Evolutionary conservation across 2,329 filamentous ascomycete genomes (phyloP).

Genomic region (Coniella vitis): DNA sequence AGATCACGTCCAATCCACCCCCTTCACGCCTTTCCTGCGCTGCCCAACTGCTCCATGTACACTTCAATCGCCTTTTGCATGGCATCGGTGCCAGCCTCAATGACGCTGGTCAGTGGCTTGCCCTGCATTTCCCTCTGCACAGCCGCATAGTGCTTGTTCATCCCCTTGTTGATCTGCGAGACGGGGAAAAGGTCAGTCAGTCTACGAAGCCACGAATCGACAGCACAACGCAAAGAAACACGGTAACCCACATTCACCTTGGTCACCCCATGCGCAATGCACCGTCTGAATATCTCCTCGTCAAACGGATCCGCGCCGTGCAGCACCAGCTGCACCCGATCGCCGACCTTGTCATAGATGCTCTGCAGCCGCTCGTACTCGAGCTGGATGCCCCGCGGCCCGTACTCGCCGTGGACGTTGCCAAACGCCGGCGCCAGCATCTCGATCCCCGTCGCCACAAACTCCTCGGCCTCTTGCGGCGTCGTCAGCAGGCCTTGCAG

Average conservation of each 20-base stretch:
- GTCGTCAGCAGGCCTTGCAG: constrained; percentile 52
- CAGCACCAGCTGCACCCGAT: constrained; percentile 38
- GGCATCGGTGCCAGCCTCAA: constrained; percentile 37
- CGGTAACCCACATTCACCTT: constrained; percentile 33
- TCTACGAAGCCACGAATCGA: not conserved
- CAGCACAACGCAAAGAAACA: not conserved
- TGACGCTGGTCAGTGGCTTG: constrained; percentile 39
- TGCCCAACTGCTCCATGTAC: constrained; percentile 39
- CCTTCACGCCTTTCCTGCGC: constrained; percentile 38
- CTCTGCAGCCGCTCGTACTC: constrained; percentile 48
- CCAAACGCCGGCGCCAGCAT: constrained; percentile 70
- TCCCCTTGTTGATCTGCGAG: constrained; percentile 40
- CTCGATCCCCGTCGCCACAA: constrained; percentile 65
- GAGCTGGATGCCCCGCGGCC: constrained; percentile 53
- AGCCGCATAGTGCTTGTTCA: constrained; percentile 41
- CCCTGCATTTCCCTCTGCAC: constrained; percentile 39
- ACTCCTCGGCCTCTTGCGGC: constrained; percentile 61
- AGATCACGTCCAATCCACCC: no score
- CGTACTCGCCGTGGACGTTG: constrained; percentile 71
- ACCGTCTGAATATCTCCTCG: constrained; percentile 35
- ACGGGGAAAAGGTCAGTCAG: no score
- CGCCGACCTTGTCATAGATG: constrained; percentile 37
- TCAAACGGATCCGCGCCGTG: constrained; percentile 43
- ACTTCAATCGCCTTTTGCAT: constrained; percentile 43
- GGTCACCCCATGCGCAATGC: constrained; percentile 38